Evolutionary conservation across 1,284 basidiomycete species (phyloP), one percentile per base, ranked within the genome.

Genomic region (Ganoderma meredithae): DNA sequence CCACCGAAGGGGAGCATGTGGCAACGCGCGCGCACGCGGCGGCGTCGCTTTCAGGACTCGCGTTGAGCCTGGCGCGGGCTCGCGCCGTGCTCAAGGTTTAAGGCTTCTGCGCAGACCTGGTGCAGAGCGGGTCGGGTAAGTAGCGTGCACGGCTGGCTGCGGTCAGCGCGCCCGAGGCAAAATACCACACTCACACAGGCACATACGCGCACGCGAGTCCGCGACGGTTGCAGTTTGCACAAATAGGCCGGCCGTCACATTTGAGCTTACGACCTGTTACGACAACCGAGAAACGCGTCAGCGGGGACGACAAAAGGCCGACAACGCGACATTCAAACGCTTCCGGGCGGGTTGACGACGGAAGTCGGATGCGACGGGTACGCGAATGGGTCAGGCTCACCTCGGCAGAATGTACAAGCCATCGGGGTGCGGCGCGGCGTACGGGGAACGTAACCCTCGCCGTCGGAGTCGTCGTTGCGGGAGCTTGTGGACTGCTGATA

Each of bases 401-500:
- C 78, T 64, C 78, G 73, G 64, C 78, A 79, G 65, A 79, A 79
- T 2, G 75, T 76, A 64, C 78, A 79, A 1, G 78, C 78, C 78
- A 79, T 79, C 15, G 77, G 77, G 17, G 78, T 79, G 39, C 78
- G 68, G 43, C 77, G 74, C 36, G 78, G 78, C 3, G 77, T 78
- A 41, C 77, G 72, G 17, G 77, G 78, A 12, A 72, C 72, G 62
- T 77, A 79, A 47, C 59, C 49, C 52, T 78, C 78, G 7, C 71
- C 73, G 63, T 79, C 78, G 7, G 78, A 79, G 60, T 77, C 76
- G 44, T 76, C 73, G 61, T 66, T 69, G 59, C 65, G 67, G n/a
- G 61, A 56, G 25, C 65, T 66, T 49, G 60, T 62, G 49, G 66
- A 59, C 47, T 72, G 69, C 53, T 68, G 68, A 59, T 70, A 72